Evolutionary conservation across 1,284 basidiomycete species (phyloP), one percentile per base, ranked within the genome.

Genomic region (Cutaneotrichosporon dermatis): DNA sequence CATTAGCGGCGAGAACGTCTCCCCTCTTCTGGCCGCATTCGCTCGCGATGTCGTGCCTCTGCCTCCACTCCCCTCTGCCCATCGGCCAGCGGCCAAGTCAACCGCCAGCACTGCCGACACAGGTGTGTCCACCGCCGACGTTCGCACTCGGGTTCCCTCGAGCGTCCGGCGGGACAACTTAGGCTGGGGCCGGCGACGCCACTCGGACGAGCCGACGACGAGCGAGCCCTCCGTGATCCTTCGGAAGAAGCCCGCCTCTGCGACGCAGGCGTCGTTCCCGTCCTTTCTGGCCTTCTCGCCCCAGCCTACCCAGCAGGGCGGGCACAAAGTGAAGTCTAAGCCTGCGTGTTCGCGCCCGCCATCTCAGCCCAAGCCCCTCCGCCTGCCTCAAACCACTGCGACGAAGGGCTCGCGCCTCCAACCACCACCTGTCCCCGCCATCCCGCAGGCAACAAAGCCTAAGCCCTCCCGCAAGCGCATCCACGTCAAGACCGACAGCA

Each of bases 181-280:
- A 4, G 73, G 73, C 10, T 76, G 74, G 74, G 65, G 66, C 11
- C 67, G 71, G 41, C 65, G 69, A 42, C 58, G 72, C 16, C 50
- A 57, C 56, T 56, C 56, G 8, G 49, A 49, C 35, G 16, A 56
- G 11, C 48, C 55, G 12, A n/a, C n/a, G 2, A 34, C 40, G 15
- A 35, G 13, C n/a, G 11, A n/a, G 11, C 55, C 55, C 12, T 6
- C 25, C 4, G 52, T 37, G 2, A n/a, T 54, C 10, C 11, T 25
- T 1, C 2, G 10, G 3, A 40, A 48, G 25, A 34, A 35, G 12
- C 37, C 45, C 10, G 36, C 34, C 0, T 35, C 44, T 2, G 54
- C 37, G 15, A 45, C 41, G 51, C 51, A 33, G 9, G 44, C 13
- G 7, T 13, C 57, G 4, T 48, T 58, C 51, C 51, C 57, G 7